Evolutionary conservation across 1,284 basidiomycete species (phyloP).

Genomic region (Meripilus lineatus): DNA sequence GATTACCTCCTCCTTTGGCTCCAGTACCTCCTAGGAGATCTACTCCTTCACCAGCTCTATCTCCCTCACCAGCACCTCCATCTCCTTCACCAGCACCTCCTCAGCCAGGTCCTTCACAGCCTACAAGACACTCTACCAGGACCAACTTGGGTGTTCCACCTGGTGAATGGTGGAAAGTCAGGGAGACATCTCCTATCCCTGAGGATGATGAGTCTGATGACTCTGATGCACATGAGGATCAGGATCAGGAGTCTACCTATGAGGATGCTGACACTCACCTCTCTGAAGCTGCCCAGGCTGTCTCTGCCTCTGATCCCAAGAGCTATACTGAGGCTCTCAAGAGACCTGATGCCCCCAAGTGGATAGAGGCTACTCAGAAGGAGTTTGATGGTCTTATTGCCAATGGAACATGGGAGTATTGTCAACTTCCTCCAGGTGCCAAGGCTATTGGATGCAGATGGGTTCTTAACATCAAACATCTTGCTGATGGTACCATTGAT

Average conservation of each 20-base stretch:
- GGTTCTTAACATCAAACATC: slow-evolving; percentile 28
- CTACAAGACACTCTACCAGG: neutral
- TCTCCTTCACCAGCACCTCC: slow-evolving; percentile 3
- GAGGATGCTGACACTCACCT: neutral
- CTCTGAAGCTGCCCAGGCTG: neutral
- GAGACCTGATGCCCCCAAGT: neutral
- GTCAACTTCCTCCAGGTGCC: neutral
- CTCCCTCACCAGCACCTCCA: neutral
- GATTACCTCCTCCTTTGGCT: too few relatives aligned
- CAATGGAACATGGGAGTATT: slow-evolving; percentile 6
- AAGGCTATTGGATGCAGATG: slow-evolving; percentile 23
- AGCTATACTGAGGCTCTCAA: neutral
- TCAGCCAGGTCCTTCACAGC: neutral
- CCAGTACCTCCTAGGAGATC: neutral
- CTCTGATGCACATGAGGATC: neutral
- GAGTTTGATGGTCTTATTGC: slow-evolving; percentile 3
- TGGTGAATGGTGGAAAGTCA: neutral
- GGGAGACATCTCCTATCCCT: neutral
- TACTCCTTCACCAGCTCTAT: neutral
- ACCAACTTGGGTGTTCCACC: neutral
- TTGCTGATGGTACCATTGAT: slow-evolving; percentile 23
- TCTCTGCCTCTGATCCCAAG: slow-evolving; percentile 3
- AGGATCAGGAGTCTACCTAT: neutral
- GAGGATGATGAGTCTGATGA: neutral
- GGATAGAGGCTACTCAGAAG: neutral